Conservation (phyloP, 2,329 filamentous ascomycete genomes). For the Clarireedia hainanense region DNA sequence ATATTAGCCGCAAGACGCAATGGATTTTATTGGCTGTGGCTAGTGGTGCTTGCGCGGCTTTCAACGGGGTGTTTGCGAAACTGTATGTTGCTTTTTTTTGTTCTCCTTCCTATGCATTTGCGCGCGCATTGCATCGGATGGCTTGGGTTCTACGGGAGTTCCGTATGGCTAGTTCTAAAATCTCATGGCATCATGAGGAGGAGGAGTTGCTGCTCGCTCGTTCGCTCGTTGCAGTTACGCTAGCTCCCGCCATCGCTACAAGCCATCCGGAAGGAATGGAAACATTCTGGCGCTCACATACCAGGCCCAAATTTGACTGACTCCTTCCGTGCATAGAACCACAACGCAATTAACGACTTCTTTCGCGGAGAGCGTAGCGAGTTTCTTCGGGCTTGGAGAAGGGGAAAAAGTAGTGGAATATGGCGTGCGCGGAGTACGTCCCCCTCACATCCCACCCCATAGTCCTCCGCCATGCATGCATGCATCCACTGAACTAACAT, state of each 20-base stretch:
- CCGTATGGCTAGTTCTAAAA: neutral
- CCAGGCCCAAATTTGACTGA: slow-evolving; percentile 1
- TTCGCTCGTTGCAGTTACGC: neutral
- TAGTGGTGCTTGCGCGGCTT: slow-evolving; percentile 69
- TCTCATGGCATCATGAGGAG: neutral
- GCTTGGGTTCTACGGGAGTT: neutral
- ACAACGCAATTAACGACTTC: slow-evolving; percentile 48
- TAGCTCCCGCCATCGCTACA: neutral
- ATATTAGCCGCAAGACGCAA: slow-evolving; percentile 34
- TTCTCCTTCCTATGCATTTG: neutral
- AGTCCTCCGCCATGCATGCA: neutral
- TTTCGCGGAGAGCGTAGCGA: slow-evolving; percentile 40
- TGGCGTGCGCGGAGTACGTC: slow-evolving; percentile 41
- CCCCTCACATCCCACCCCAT: neutral
- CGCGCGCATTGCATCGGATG: neutral
- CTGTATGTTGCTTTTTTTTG: slow-evolving; percentile 44
- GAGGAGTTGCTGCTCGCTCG: neutral
- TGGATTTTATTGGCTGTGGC: slow-evolving; percentile 65
- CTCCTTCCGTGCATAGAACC: slow-evolving; percentile 32
- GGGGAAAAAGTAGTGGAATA: slow-evolving; percentile 41
- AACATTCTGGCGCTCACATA: neutral
- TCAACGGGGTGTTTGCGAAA: slow-evolving; percentile 70
- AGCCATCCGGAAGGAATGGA: neutral
- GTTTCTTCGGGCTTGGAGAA: slow-evolving; percentile 36
- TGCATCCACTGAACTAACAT: neutral